Conservation (phyloP, 805 yeast species). For the Metschnikowia continentalis region DNA sequence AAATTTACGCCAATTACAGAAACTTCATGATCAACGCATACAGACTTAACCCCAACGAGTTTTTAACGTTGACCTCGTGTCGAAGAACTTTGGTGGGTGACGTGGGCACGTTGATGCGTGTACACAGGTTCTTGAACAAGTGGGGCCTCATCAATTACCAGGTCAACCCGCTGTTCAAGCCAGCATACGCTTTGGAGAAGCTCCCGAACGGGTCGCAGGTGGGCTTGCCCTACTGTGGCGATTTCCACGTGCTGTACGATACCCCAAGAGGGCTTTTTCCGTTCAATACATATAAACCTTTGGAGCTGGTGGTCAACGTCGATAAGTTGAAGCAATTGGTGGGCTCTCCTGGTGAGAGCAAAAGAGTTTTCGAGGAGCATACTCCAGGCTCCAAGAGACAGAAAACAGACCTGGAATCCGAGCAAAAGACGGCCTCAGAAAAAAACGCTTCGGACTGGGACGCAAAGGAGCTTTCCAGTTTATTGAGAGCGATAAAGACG, state of each 20-base stretch:
- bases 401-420: constrained; percentile 10
- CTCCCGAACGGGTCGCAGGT: constrained; percentile 39
- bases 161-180: constrained; percentile 73
- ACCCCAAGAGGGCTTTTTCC: constrained; percentile 93
- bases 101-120: constrained; percentile 81
- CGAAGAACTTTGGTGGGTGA: constrained; percentile 90
- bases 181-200: constrained; percentile 54
- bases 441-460: constrained; percentile 51
- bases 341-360: constrained; percentile 8
- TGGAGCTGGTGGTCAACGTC: constrained; percentile 47
- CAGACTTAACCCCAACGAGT: constrained; percentile 84
- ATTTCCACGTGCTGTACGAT: constrained; percentile 72
- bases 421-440: not conserved
- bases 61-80: constrained; percentile 83
- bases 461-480: constrained; percentile 51
- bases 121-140: constrained; percentile 76
- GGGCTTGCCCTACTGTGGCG: constrained; percentile 69
- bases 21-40: constrained; percentile 88
- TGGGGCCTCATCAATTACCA: constrained; percentile 96
- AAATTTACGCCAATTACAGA: constrained; percentile 74
- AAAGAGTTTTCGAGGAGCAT: not conserved
- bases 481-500: constrained; percentile 60
- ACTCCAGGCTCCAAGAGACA: constrained; percentile 24
- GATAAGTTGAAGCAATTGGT: constrained; percentile 30
- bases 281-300: constrained; percentile 74